Base-by-base conservation (phyloP, 208 protist genomes). In the Vickermania ingenoplastis region DNA sequence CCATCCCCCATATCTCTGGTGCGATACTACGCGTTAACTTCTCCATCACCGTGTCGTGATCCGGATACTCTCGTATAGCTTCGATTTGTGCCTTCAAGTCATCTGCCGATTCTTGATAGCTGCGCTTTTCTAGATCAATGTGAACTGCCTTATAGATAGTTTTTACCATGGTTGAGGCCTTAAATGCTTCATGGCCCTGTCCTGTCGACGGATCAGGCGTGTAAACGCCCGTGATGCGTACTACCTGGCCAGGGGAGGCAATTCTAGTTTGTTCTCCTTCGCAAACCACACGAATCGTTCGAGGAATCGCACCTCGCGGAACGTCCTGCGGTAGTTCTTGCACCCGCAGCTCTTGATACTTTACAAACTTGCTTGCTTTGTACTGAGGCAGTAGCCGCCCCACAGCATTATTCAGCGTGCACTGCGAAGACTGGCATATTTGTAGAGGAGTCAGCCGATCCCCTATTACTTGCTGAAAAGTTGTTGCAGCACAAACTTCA, bases 1-100 rank as follows among this genome's bases (percentile, higher is more conserved):
- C 94, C 76, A 99, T 87, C 50, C 97, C 96, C 83, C 84, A 99
- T 66, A 99, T 99, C 58, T 94, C 92, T 3, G 98, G 98, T 3
- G 98, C 98, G 17, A 99, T 72, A 27, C 94, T 96, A 2, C 74
- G 57, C 26, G 86, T 94, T 11, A 99, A 77, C 28, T 98, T 99
- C 27, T 99, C 98, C 26, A 99, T 89, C 1, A 99, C 66, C 17
- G 81, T 77, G 2, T 86, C 83, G 36, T 75, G 71, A 60, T 92
- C 83, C 17, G 81, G 81, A 58, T 91, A 84, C 2, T 87, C 71
- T 11, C 94, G 59, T 70, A 83, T 74, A 59, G 76, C 70, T 57
- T 86, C 73, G 13, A 95, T 69, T 50, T 89, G 80, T 11, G 73
- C 53, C 25, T 73, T 79, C 31, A 90, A 63, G 49, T 91, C 79